These are phyloP conservation scores for Blastobotrys peoriensis DNA, from an alignment of 805 yeast genomes.

Conservation along the genomic window DNA sequence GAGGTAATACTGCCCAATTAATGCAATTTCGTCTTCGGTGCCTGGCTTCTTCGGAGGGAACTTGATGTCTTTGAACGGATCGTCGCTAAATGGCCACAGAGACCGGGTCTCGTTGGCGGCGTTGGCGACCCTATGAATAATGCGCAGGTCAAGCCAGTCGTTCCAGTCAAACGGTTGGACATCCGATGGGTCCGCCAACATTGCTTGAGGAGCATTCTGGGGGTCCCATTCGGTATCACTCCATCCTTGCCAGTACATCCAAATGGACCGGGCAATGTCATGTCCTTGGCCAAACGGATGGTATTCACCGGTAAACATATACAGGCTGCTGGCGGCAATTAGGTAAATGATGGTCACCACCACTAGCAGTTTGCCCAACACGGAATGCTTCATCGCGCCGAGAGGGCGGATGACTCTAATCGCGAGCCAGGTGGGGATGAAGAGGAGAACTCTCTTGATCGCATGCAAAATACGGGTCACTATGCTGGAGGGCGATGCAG, in stretches of 20 bases:
- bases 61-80: slow-evolving; percentile 8
- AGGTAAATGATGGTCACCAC: slow-evolving; percentile 13
- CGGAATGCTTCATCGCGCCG: slow-evolving; percentile 11
- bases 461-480: not conserved
- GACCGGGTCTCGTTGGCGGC: slow-evolving; percentile 5
- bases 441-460: not conserved
- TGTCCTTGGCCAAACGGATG: slow-evolving; percentile 1
- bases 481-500: no score
- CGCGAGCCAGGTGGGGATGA: not conserved
- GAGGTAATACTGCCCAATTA: slow-evolving; percentile 17
- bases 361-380: slow-evolving; percentile 15
- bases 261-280: not conserved
- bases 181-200: slow-evolving; percentile 7
- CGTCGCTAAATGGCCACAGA: slow-evolving; percentile 6
- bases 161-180: slow-evolving; percentile 23
- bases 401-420: slow-evolving; percentile 2
- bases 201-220: slow-evolving; percentile 3
- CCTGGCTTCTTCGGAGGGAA: slow-evolving; percentile 12
- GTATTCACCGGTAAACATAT: slow-evolving; percentile 13
- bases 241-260: not conserved
- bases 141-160: slow-evolving; percentile 26
- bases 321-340: slow-evolving; percentile 11
- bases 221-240: slow-evolving; percentile 10
- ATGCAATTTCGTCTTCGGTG: slow-evolving; percentile 14
- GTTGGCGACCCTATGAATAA: slow-evolving; percentile 9